Conservation (phyloP, 768 basidiomycete species). For the Boletus coccyginus region DNA sequence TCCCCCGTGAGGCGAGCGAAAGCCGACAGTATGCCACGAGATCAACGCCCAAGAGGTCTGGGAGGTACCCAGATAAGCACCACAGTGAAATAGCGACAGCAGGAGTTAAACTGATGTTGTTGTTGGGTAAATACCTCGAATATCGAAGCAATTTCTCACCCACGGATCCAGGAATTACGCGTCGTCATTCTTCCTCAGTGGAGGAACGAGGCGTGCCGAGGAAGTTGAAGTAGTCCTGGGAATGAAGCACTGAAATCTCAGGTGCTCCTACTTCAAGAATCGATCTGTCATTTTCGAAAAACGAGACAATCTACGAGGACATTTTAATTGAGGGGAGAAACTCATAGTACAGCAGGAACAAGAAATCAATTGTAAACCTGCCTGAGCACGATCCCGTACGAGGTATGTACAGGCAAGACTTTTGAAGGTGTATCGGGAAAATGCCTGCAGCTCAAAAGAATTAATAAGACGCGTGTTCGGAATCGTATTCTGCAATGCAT, state of each 20-base stretch:
- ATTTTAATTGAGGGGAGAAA: slow-evolving; percentile 34
- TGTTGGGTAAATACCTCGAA: background rate
- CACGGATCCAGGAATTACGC: background rate
- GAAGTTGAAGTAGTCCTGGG: background rate
- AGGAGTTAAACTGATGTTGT: background rate
- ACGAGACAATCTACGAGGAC: slow-evolving; percentile 33
- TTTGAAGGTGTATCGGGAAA: slow-evolving; percentile 31
- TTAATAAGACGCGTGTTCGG: slow-evolving; percentile 24
- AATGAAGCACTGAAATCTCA: slow-evolving; percentile 5
- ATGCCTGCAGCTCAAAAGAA: slow-evolving; percentile 32
- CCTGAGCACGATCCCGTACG: slow-evolving; percentile 34
- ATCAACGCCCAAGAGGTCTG: background rate
- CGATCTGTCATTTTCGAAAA: slow-evolving; percentile 21
- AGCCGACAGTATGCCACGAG: background rate
- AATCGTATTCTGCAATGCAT: slow-evolving; percentile 29
- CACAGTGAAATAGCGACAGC: slow-evolving; percentile 10
- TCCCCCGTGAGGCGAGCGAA: background rate
- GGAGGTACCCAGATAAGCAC: background rate
- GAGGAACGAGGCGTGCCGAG: background rate
- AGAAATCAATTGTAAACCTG: slow-evolving; percentile 37
- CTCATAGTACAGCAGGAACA: slow-evolving; percentile 28
- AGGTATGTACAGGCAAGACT: slow-evolving; percentile 30
- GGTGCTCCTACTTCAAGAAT: slow-evolving; percentile 19
- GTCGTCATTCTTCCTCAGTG: background rate
- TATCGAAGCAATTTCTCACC: slow-evolving; percentile 9